Evolutionary conservation across 1,284 basidiomycete species (phyloP).

Genomic region (Papiliotrema flavescens): DNA sequence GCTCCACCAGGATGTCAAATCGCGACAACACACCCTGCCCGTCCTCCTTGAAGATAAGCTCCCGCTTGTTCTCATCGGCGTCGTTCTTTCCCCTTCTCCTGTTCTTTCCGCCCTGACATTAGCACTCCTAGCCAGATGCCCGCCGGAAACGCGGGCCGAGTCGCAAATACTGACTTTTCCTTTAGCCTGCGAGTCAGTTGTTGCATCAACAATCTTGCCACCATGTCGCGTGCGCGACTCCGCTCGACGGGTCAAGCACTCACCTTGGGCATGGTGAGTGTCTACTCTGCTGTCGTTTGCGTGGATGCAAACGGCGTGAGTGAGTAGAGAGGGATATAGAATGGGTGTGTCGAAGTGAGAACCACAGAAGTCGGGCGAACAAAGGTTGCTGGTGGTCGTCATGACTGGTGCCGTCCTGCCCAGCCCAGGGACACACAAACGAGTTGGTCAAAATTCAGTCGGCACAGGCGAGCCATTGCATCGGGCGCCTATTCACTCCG

Average conservation of each 20-base stretch:
- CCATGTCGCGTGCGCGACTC: not conserved
- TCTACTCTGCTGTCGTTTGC: conserved; percentile 1
- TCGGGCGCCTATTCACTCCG: too few relatives aligned
- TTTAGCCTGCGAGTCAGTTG: conserved; percentile 28
- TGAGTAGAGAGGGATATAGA: too few relatives aligned
- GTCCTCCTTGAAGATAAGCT: conserved; percentile 97
- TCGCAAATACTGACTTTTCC: conserved; percentile 35
- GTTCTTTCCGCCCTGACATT: conserved; percentile 90
- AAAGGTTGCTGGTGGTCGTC: too few relatives aligned
- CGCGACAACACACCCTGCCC: conserved; percentile 65
- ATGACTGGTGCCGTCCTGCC: too few relatives aligned
- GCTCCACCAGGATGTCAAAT: not conserved
- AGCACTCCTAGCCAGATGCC: not conserved
- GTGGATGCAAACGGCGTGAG: too few relatives aligned
- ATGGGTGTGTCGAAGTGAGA: too few relatives aligned
- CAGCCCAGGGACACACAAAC: too few relatives aligned
- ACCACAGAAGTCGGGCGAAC: too few relatives aligned
- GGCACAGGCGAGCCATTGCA: too few relatives aligned
- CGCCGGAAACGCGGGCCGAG: not conserved
- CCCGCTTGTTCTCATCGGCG: conserved; percentile 96
- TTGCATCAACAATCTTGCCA: not conserved
- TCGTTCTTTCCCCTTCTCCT: conserved; percentile 99
- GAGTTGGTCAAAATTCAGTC: too few relatives aligned
- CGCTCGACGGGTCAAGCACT: not conserved
- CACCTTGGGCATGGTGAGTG: conserved; percentile 42